Percentiles rank a stretch among this genome's conserved stretches.
Conservation (phyloP, 345 rosid species). For the Hibiscus trionum region DNA sequence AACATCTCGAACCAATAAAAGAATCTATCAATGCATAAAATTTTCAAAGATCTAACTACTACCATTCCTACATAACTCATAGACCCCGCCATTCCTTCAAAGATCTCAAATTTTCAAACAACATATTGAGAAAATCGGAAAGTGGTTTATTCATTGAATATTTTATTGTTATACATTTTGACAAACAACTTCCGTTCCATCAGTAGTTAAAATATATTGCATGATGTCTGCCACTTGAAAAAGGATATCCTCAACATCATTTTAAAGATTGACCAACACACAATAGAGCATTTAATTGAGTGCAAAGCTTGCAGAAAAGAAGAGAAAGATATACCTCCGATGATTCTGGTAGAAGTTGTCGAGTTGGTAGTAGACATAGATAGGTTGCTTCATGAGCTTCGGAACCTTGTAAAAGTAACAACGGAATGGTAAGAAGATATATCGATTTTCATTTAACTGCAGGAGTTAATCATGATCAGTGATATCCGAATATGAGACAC, state of each 20-base stretch:
- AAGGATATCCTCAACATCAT: no score
- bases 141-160: not conserved
- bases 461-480: not conserved
- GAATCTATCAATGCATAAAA: not conserved
- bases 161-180: not conserved
- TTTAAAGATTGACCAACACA: not conserved
- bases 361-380: constrained; percentile 92
- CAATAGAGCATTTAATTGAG: not conserved
- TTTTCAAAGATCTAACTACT: not conserved
- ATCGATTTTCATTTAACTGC: not conserved
- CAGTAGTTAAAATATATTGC: not conserved
- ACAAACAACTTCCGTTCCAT: not conserved
- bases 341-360: constrained; percentile 99
- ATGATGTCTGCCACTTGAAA: not conserved
- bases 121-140: not conserved
- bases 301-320: constrained; percentile 2
- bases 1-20: not conserved
- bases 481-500: not conserved
- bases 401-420: constrained; percentile 42
- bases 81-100: not conserved
- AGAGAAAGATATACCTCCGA: constrained; percentile 55
- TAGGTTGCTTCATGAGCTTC: constrained; percentile 75
- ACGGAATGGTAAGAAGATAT: constrained; percentile 2
- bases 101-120: not conserved
- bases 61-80: not conserved